These are phyloP conservation scores for Ustilago esculenta DNA, from an alignment of 1,284 basidiomycete genomes.

Conservation along the genomic window DNA sequence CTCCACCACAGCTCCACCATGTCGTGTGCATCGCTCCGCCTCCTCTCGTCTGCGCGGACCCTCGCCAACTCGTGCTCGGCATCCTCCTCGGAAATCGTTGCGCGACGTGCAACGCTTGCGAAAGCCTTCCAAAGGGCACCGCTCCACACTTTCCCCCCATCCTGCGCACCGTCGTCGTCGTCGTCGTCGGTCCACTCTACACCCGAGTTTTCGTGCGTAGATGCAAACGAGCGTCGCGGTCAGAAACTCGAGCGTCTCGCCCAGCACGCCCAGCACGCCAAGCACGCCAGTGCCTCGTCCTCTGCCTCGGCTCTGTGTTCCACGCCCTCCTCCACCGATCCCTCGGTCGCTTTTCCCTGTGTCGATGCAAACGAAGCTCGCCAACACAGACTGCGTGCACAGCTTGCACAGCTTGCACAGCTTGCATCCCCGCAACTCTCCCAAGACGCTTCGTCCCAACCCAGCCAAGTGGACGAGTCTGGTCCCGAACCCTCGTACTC, in stretches of 20 bases:
- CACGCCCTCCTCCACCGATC: slow-evolving; percentile 15
- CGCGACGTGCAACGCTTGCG: not conserved
- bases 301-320: slow-evolving; percentile 21
- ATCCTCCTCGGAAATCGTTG: not conserved
- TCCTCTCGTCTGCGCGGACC: slow-evolving; percentile 8
- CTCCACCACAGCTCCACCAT: slow-evolving; percentile 8
- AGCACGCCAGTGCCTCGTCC: not conserved
- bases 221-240: slow-evolving; percentile 60
- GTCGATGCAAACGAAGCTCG: slow-evolving; percentile 64
- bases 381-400: slow-evolving; percentile 46
- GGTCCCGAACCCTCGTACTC: slow-evolving; percentile 69
- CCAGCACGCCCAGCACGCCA: slow-evolving; percentile 1
- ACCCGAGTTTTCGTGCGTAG: slow-evolving; percentile 60
- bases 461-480: slow-evolving; percentile 33
- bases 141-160: slow-evolving; percentile 1
- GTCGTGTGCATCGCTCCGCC: slow-evolving; percentile 18
- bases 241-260: slow-evolving; percentile 45
- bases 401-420: slow-evolving; percentile 37
- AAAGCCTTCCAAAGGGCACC: not conserved
- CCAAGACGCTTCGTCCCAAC: not conserved
- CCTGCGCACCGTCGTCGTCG: not conserved
- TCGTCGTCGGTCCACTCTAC: slow-evolving; percentile 6
- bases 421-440: slow-evolving; percentile 18
- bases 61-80: not conserved
- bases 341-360: slow-evolving; percentile 58